Evolutionary conservation across 805 yeast genomes (phyloP).

Genomic region (Jamesozyma lodderae): DNA sequence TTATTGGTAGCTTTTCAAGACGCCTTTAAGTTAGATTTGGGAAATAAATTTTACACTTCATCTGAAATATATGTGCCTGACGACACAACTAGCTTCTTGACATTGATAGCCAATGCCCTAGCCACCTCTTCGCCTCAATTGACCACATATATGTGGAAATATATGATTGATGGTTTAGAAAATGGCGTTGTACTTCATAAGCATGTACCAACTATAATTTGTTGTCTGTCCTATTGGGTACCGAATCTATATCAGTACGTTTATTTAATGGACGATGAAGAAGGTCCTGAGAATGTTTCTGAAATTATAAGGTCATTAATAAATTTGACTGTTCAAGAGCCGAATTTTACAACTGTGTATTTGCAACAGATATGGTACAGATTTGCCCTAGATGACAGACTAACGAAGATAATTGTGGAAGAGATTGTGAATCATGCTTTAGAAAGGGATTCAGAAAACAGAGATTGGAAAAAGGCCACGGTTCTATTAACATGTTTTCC

Average conservation of each 20-base stretch:
- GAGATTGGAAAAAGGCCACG: constrained; percentile 53
- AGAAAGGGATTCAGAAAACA: constrained; percentile 61
- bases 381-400: constrained; percentile 49
- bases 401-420: constrained; percentile 50
- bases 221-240: constrained; percentile 56
- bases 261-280: constrained; percentile 40
- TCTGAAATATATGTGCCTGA: constrained; percentile 57
- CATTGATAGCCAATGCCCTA: constrained; percentile 42
- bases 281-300: constrained; percentile 50
- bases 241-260: constrained; percentile 51
- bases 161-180: constrained; percentile 18
- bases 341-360: constrained; percentile 40
- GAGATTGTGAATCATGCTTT: constrained; percentile 64
- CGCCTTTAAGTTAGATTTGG: constrained; percentile 49
- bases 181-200: constrained; percentile 10
- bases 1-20: constrained; percentile 49
- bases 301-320: constrained; percentile 54
- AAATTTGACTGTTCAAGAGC: constrained; percentile 42
- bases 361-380: constrained; percentile 59
- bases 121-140: constrained; percentile 46
- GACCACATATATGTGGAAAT: constrained; percentile 43
- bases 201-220: constrained; percentile 12
- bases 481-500: constrained; percentile 53
- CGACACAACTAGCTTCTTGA: constrained; percentile 53
- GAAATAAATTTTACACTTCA: constrained; percentile 43